A percentile compares a stretch with the other conserved stretches of the same genome.
Evolutionary conservation across 176 grass and related monocot genomes (phyloP).

Genomic region (Tillandsia fasciculata): DNA sequence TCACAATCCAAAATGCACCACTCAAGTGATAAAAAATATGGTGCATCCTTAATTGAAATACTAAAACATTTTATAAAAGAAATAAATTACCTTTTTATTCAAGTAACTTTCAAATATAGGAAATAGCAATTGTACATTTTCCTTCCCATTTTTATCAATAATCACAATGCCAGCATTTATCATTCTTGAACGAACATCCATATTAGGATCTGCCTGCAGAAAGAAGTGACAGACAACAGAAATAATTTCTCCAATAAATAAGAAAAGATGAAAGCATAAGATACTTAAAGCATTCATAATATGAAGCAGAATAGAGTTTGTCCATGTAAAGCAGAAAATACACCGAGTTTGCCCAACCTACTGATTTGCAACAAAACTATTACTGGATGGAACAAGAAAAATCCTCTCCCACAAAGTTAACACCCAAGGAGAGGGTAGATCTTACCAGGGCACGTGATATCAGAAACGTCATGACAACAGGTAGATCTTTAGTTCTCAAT

Average conservation of each 20-base stretch:
- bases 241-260: neutral
- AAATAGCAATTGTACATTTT: constrained; percentile 95
- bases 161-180: constrained; percentile 93
- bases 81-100: constrained; percentile 75
- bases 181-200: constrained; percentile 92
- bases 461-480: constrained; percentile 93
- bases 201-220: constrained; percentile 86
- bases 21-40: neutral
- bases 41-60: constrained; percentile 5
- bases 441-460: constrained; percentile 92
- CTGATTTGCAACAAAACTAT: no score
- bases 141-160: constrained; percentile 96
- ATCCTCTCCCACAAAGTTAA: no score
- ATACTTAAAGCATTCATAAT: neutral
- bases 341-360: no score
- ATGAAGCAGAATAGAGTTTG: neutral
- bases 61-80: constrained; percentile 2
- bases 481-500: constrained; percentile 86
- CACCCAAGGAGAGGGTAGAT: neutral
- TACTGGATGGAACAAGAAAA: no score
- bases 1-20: neutral
- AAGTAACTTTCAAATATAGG: constrained; percentile 99
- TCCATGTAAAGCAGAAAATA: neutral
- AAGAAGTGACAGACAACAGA: constrained; percentile 1
- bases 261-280: neutral